Percentiles rank a stretch among this genome's conserved stretches.
These are phyloP conservation scores for Sporothrix sp. DNA, from an alignment of 2,329 filamentous ascomycete genomes.

Conservation along the genomic window DNA sequence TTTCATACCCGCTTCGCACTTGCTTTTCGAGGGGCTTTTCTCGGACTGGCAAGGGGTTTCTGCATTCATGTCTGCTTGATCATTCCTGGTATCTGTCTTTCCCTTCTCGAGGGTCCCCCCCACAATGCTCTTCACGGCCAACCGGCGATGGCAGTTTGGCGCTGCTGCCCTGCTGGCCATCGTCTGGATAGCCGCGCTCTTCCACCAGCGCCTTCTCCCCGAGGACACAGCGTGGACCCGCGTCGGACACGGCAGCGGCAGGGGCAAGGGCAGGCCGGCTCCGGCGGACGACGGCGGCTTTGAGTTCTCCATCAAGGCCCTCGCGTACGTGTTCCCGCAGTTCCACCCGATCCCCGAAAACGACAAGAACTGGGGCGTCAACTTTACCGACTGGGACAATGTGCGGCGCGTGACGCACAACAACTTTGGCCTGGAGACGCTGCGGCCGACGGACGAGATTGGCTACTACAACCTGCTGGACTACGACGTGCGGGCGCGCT, in stretches of 20 bases:
- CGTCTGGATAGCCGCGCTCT: neutral
- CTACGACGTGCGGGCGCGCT: neutral
- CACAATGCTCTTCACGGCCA: neutral
- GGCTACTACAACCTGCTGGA: neutral
- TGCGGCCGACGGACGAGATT: neutral
- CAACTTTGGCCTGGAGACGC: neutral
- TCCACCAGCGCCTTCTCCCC: neutral
- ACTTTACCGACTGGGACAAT: neutral
- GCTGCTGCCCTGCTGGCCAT: neutral
- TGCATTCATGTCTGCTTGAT: too few relatives aligned
- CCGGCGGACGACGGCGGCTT: neutral
- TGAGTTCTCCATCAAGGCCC: neutral
- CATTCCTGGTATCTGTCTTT: too few relatives aligned
- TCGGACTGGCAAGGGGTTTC: too few relatives aligned
- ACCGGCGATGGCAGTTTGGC: neutral
- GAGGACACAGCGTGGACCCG: neutral
- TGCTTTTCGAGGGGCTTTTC: too few relatives aligned
- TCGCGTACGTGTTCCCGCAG: neutral
- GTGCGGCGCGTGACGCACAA: neutral
- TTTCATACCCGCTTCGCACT: too few relatives aligned
- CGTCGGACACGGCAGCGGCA: neutral
- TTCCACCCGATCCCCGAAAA: neutral
- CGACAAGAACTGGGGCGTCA: neutral
- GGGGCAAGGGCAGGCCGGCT: neutral
- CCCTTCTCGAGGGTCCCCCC: too few relatives aligned